Percentiles rank a stretch among this genome's conserved stretches.
phyloP scores from a whole-genome alignment of 768 basidiomycete genomes.

The Pulveroboletus sp. region DNA sequence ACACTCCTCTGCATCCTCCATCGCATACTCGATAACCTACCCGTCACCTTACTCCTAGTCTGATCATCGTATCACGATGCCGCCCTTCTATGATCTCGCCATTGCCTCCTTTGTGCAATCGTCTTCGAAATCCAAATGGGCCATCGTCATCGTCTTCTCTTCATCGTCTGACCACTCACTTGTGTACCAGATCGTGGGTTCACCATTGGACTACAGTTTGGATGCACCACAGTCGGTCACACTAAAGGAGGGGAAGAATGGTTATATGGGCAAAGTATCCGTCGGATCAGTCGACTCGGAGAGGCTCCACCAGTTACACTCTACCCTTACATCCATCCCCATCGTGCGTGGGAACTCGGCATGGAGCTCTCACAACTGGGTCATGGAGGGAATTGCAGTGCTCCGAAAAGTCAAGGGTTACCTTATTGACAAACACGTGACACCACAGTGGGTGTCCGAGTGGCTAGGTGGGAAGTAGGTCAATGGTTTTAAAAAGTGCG shows the following conservation, averaged over 20 bases:
- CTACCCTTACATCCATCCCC: conserved; percentile 25
- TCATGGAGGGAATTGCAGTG: conserved; percentile 30
- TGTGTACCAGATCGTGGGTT: conserved; percentile 31
- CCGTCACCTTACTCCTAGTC: too few relatives aligned
- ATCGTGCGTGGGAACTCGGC: conserved; percentile 25
- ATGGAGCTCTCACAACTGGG: conserved; percentile 31
- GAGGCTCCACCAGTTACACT: conserved; percentile 25
- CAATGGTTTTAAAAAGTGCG: conserved; percentile 3
- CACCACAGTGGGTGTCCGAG: conserved; percentile 29
- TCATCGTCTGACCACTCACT: conserved; percentile 28
- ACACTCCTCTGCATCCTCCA: too few relatives aligned
- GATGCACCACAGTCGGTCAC: conserved; percentile 34
- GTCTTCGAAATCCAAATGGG: conserved; percentile 23
- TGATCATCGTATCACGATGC: conserved; percentile 17
- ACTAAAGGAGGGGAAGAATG: conserved; percentile 28
- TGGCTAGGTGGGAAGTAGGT: conserved; percentile 26
- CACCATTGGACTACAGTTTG: conserved; percentile 25
- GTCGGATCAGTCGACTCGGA: conserved; percentile 30
- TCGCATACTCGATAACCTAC: too few relatives aligned
- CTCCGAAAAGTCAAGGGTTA: conserved; percentile 28
- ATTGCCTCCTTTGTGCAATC: conserved; percentile 26
- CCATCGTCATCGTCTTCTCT: conserved; percentile 27
- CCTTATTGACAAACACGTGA: conserved; percentile 29
- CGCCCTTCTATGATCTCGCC: conserved; percentile 33
- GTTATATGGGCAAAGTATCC: conserved; percentile 19